Conservation (phyloP, 2,329 filamentous ascomycete species). For the Monilinia polystroma region DNA sequence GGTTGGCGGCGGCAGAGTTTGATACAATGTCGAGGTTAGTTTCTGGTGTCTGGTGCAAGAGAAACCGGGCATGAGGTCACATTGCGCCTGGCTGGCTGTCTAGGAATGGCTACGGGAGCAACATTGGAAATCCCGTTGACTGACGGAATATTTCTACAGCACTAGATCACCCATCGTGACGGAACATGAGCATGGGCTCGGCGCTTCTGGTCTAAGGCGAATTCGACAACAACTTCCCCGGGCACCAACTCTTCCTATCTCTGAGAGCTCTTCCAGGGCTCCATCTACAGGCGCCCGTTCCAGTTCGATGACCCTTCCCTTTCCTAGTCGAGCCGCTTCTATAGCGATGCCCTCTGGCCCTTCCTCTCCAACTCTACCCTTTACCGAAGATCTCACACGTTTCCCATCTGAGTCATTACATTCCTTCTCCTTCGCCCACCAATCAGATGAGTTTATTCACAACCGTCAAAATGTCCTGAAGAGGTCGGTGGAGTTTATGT, state of each 20-base stretch:
- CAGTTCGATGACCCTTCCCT: conserved; percentile 63
- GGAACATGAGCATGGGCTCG: conserved; percentile 85
- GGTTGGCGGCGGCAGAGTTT: conserved; percentile 56
- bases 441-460: conserved; percentile 88
- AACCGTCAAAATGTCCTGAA: conserved; percentile 91
- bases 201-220: conserved; percentile 81
- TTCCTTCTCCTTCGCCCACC: conserved; percentile 96
- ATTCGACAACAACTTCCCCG: conserved; percentile 84
- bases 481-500: conserved; percentile 92
- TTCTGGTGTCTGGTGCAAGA: conserved; percentile 12
- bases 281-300: conserved; percentile 62
- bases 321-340: conserved; percentile 48
- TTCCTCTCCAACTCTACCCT: conserved; percentile 66
- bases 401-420: conserved; percentile 96
- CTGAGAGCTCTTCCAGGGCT: conserved; percentile 62
- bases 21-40: conserved; percentile 74
- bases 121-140: conserved; percentile 20
- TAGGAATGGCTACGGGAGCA: not conserved
- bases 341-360: conserved; percentile 51
- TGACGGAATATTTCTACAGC: conserved; percentile 32
- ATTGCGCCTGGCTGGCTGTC: not conserved
- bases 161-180: conserved; percentile 75
- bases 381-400: conserved; percentile 83
- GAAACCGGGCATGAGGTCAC: conserved; percentile 6
- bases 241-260: conserved; percentile 63